Conservation (phyloP, 495 filamentous ascomycete genomes). For the Penicillium bovifimosum region DNA sequence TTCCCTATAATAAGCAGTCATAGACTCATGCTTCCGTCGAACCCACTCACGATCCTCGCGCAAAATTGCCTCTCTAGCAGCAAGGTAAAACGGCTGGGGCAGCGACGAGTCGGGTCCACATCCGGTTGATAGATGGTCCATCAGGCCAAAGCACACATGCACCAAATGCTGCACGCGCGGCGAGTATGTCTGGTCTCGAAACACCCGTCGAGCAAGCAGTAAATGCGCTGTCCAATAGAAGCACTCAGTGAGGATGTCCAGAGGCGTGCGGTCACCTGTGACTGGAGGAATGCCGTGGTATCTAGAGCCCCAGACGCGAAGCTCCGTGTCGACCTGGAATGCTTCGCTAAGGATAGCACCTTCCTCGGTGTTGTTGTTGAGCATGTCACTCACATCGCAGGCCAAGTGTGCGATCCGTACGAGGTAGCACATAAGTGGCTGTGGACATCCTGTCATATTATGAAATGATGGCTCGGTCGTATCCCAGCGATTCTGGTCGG, state of each 20-base stretch:
- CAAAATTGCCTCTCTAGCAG: slow-evolving; percentile 22
- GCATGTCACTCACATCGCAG: slow-evolving; percentile 19
- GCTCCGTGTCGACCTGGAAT: slow-evolving; percentile 18
- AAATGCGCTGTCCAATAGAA: slow-evolving; percentile 29
- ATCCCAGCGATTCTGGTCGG: slow-evolving; percentile 20
- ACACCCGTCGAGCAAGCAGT: slow-evolving; percentile 25
- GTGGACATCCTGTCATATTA: slow-evolving; percentile 28
- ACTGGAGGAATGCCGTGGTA: background rate
- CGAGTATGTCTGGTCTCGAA: slow-evolving; percentile 19
- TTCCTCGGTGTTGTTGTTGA: background rate
- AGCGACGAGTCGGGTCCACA: slow-evolving; percentile 27
- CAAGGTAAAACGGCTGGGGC: slow-evolving; percentile 25
- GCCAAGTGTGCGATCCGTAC: slow-evolving; percentile 22
- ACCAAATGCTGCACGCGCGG: slow-evolving; percentile 22
- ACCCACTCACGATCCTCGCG: slow-evolving; percentile 19
- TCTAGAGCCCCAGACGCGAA: slow-evolving; percentile 18
- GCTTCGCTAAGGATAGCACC: slow-evolving; percentile 9
- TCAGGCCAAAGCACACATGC: slow-evolving; percentile 23
- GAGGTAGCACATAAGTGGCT: slow-evolving; percentile 26
- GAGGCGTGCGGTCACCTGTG: background rate
- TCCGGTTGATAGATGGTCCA: slow-evolving; percentile 24
- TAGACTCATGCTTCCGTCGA: slow-evolving; percentile 24
- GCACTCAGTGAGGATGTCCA: slow-evolving; percentile 28
- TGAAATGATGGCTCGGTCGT: slow-evolving; percentile 24
- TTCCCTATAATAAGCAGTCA: slow-evolving; percentile 28